Evolutionary conservation across 768 basidiomycete species (phyloP), one percentile per base, ranked within the genome.

Genomic region (Phylloporus arenicola): DNA sequence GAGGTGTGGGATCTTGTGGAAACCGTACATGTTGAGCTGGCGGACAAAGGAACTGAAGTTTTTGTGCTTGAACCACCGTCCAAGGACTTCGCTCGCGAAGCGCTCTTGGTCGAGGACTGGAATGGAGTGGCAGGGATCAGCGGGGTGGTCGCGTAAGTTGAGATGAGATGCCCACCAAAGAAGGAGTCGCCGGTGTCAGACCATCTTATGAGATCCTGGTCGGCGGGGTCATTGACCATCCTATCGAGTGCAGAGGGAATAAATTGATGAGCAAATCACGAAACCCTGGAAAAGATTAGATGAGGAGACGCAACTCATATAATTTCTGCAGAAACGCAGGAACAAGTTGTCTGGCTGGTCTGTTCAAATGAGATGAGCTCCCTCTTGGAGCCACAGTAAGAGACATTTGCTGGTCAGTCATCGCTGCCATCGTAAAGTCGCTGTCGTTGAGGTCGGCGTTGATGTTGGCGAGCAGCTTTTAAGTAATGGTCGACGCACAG

Each of bases 1-100:
- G 17, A 97, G 82, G 64, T 98, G 93, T 0, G 93, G 94, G 42
- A 97, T 91, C 72, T 94, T 94, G 72, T 92, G 90, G 69, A 94
- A 95, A 24, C 91, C 92, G 62, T 93, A 95, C 89, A 94, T 94
- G 76, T 95, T 94, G 56, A 94, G 78, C 64, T 95, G 92, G 57
- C 93, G 83, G 47, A 94, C 91, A 65, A 96, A 95, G 62, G 88
- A 90, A 12, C 89, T 91, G 70, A 96, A 98, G 67, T 95, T 96
- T 53, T 87, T 84, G 71, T 98, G 96, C 67, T 99, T 99, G 82
- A 97, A 99, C 84, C 88, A 98, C 38, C 84, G 80, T 3, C 91
- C 91, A 7, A 98, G 81, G 29, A 96, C 81, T 68, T 95, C 88
- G 34, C 82, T 81, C 2, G 91, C 88, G 64, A 98, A 90, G 25